A percentile compares a stretch with the other conserved stretches of the same genome.
phyloP scores from a whole-genome alignment of 345 rosid genomes.

The Pseudoturritis turrita region DNA sequence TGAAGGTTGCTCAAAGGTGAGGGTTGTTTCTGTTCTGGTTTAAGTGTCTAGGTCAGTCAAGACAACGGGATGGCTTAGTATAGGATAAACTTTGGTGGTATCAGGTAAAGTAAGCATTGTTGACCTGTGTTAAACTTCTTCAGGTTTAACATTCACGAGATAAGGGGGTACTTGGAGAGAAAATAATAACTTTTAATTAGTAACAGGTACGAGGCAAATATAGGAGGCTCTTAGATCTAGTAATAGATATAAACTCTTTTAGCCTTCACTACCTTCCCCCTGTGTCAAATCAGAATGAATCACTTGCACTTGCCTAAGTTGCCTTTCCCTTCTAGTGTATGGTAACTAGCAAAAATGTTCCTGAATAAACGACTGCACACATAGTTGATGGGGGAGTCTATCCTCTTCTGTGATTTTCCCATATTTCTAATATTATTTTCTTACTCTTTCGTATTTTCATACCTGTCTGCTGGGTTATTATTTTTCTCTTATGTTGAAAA shows the following conservation, averaged over 20 bases:
- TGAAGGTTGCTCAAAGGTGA: constrained; percentile 74
- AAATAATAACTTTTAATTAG: background rate
- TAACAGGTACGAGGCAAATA: background rate
- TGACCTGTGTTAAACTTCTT: background rate
- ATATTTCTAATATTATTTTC: background rate
- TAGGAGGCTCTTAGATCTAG: background rate
- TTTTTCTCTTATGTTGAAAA: background rate
- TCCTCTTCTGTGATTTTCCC: background rate
- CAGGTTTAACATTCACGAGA: background rate
- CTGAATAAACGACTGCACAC: background rate
- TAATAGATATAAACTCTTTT: background rate
- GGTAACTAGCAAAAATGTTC: background rate
- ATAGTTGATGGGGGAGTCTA: background rate
- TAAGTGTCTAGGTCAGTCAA: background rate
- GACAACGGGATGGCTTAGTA: background rate
- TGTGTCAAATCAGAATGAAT: background rate
- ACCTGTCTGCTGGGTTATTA: background rate
- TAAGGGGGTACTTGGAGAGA: background rate
- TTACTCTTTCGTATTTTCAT: background rate
- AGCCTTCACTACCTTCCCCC: background rate
- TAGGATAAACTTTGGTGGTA: background rate
- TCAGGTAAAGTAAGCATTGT: background rate
- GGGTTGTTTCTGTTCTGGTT: background rate
- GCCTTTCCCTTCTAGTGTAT: background rate
- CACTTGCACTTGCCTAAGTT: background rate